phyloP scores from a whole-genome alignment of 306 rosid species.

The Quercus ilex region DNA sequence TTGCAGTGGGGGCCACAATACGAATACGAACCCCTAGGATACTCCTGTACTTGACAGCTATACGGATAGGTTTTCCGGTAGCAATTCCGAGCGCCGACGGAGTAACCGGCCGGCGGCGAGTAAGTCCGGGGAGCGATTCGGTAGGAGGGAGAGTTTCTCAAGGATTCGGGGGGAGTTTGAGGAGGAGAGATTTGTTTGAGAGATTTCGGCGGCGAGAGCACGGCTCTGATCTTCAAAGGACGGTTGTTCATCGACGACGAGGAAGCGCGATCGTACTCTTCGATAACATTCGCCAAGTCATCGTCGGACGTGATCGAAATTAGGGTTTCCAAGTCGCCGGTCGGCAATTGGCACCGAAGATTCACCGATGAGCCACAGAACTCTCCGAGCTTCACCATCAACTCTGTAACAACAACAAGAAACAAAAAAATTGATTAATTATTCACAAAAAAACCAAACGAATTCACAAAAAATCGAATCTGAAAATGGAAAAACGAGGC shows the following conservation, averaged over 20 bases:
- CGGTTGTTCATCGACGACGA: conserved; percentile 35
- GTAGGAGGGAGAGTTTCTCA: conserved; percentile 15
- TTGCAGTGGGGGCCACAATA: conserved; percentile 16
- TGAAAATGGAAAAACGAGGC: not conserved
- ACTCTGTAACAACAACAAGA: conserved; percentile 32
- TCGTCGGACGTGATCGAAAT: conserved; percentile 69
- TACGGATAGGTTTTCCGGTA: conserved; percentile 27
- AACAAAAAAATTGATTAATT: not conserved
- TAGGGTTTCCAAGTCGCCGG: conserved; percentile 81
- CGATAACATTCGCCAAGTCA: conserved; percentile 61
- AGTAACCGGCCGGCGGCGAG: conserved; percentile 31
- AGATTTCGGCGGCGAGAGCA: conserved; percentile 52
- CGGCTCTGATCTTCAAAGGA: conserved; percentile 62
- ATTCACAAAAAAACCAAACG: not conserved
- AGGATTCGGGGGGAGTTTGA: conserved; percentile 36
- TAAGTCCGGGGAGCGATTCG: conserved; percentile 1
- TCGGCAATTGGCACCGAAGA: conserved; percentile 62
- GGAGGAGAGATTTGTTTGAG: conserved; percentile 48
- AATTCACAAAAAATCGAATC: not conserved
- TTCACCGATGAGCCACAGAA: conserved; percentile 62
- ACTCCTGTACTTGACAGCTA: conserved; percentile 27
- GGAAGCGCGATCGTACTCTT: conserved; percentile 64
- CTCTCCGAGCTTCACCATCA: conserved; percentile 65
- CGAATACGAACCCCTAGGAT: conserved; percentile 24
- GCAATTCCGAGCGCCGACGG: conserved; percentile 26